phyloP scores from a whole-genome alignment of 228 moss, liverwort and hornwort genomes.

The Sphagnum fallax region DNA sequence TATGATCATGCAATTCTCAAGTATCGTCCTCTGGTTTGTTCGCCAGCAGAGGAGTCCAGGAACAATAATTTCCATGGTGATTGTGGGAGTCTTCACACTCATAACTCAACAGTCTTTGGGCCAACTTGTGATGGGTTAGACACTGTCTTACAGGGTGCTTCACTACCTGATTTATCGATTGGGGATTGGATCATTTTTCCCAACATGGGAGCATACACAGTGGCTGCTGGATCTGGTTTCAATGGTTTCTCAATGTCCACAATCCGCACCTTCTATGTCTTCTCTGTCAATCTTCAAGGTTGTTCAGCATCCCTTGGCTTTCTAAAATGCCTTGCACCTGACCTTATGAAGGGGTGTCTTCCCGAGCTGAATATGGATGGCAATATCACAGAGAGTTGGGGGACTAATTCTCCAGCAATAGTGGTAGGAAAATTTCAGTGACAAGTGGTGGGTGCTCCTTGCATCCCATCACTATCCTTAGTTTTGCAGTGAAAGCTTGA shows the following conservation, averaged over 20 bases:
- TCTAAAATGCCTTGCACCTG: constrained; percentile 6
- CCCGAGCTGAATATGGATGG: neutral
- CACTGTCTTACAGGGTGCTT: constrained; percentile 18
- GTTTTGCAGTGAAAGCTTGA: too few relatives aligned
- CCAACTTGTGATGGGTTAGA: constrained; percentile 32
- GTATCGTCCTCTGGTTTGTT: constrained; percentile 4
- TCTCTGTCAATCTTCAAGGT: constrained; percentile 4
- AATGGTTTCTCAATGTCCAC: constrained; percentile 22
- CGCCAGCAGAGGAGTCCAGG: too few relatives aligned
- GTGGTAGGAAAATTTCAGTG: constrained; percentile 1
- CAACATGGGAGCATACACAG: constrained; percentile 40
- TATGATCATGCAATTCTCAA: constrained; percentile 19
- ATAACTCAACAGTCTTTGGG: constrained; percentile 29
- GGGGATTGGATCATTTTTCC: constrained; percentile 41
- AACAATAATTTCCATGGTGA: too few relatives aligned
- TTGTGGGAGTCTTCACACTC: neutral
- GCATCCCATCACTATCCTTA: neutral
- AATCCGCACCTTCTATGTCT: constrained; percentile 5
- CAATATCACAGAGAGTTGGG: neutral
- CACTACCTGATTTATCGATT: constrained; percentile 17
- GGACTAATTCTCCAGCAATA: constrained; percentile 7
- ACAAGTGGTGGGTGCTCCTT: neutral
- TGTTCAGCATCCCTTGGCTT: neutral
- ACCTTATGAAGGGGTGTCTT: constrained; percentile 1
- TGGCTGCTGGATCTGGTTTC: constrained; percentile 24